Conservation (phyloP, 2,329 filamentous ascomycete genomes). For the Epichloe bromicola region DNA sequence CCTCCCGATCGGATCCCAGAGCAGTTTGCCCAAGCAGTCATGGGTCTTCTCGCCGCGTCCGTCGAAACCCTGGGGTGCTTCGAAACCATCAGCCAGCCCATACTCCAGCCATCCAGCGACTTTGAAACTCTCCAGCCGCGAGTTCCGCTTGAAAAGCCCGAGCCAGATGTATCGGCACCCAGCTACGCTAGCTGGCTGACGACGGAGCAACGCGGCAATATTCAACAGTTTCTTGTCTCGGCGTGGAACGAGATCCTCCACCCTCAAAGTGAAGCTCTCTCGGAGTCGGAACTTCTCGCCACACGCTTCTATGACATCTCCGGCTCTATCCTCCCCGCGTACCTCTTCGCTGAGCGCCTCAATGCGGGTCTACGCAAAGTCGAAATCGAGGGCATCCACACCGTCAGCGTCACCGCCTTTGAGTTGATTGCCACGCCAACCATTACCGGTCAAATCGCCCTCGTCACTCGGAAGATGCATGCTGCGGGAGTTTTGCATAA, state of each 20-base stretch:
- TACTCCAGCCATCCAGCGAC: conserved; percentile 30
- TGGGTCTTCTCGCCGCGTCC: conserved; percentile 32
- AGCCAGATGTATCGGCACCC: conserved; percentile 9
- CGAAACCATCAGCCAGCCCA: conserved; percentile 31
- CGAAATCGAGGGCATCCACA: conserved; percentile 23
- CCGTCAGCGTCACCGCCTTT: conserved; percentile 29
- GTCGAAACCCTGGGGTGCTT: conserved; percentile 32
- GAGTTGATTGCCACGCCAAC: conserved; percentile 38
- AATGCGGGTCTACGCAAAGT: conserved; percentile 28
- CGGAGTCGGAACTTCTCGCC: conserved; percentile 28
- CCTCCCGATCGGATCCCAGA: conserved; percentile 29
- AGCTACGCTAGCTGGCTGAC: conserved; percentile 17
- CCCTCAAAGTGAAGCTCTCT: conserved; percentile 23
- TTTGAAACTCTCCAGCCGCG: conserved; percentile 22
- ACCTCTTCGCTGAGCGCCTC: conserved; percentile 31
- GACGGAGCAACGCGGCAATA: conserved; percentile 24
- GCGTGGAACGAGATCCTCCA: conserved; percentile 34
- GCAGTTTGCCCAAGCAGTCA: conserved; percentile 29
- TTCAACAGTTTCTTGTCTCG: conserved; percentile 28
- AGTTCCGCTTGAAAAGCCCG: conserved; percentile 25
- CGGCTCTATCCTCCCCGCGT: conserved; percentile 35
- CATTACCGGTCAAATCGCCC: conserved; percentile 35
- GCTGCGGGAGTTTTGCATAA: conserved; percentile 9
- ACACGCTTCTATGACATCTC: conserved; percentile 39
- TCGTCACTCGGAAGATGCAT: conserved; percentile 19